phyloP scores from a whole-genome alignment of 208 protist species.

The Trypanosoma brucei region DNA sequence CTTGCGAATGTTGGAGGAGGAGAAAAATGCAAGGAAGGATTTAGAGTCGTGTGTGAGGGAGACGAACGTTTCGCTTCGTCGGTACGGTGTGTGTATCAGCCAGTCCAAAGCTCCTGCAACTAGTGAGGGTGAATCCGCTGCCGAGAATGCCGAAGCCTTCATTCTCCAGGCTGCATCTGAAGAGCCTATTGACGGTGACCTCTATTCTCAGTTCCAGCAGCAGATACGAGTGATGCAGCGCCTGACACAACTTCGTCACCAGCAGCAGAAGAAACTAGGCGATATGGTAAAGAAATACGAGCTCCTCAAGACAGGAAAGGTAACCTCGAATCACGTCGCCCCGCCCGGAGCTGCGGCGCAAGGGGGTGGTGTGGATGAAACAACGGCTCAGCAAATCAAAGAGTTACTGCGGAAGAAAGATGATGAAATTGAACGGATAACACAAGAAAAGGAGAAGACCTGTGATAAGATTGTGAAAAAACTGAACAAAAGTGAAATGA shows the following conservation, averaged over 20 bases:
- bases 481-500: conserved; percentile 83
- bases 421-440: conserved; percentile 74
- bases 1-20: conserved; percentile 50
- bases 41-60: conserved; percentile 72
- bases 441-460: conserved; percentile 65
- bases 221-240: conserved; percentile 86
- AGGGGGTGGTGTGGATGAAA: conserved; percentile 39
- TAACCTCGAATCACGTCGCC: conserved; percentile 38
- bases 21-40: conserved; percentile 35
- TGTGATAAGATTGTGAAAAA: conserved; percentile 90
- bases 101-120: conserved; percentile 32
- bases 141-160: conserved; percentile 42
- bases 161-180: conserved; percentile 68
- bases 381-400: conserved; percentile 58
- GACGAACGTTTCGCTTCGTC: conserved; percentile 78
- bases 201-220: conserved; percentile 77
- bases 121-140: conserved; percentile 1
- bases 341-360: conserved; percentile 4
- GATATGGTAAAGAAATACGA: conserved; percentile 87
- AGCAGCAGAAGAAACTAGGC: conserved; percentile 77
- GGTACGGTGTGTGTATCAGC: conserved; percentile 76
- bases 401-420: conserved; percentile 83
- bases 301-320: conserved; percentile 77
- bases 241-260: conserved; percentile 76
- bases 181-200: conserved; percentile 64